Percentiles rank a stretch among this genome's conserved stretches.
Evolutionary conservation across 371 early-diverging fungal species (phyloP).

Genomic region (Mucor velutinosus): DNA sequence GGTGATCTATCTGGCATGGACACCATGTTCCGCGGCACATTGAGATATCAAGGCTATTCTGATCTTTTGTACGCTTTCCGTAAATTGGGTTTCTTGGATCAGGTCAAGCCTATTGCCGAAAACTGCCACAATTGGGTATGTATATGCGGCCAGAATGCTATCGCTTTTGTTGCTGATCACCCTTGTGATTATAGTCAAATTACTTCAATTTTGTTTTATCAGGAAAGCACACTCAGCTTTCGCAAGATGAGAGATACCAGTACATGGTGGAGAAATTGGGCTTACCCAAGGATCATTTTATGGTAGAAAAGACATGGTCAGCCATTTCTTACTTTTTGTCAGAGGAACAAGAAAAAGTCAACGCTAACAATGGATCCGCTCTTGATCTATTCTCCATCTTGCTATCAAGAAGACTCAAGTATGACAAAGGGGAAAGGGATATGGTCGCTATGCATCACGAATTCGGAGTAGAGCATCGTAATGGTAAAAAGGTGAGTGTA

Average conservation of each 20-base stretch:
- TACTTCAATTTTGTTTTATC: slow-evolving; percentile 28
- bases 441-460: slow-evolving; percentile 90
- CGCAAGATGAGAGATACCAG: slow-evolving; percentile 29
- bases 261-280: slow-evolving; percentile 47
- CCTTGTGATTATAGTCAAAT: slow-evolving; percentile 16
- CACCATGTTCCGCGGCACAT: slow-evolving; percentile 86
- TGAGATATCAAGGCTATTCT: slow-evolving; percentile 80
- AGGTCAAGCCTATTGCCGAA: slow-evolving; percentile 27
- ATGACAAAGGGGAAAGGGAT: slow-evolving; percentile 77
- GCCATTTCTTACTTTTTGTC: slow-evolving; percentile 32
- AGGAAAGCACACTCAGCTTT: background rate
- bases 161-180: background rate
- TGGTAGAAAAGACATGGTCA: slow-evolving; percentile 45
- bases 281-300: slow-evolving; percentile 40
- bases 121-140: slow-evolving; percentile 52
- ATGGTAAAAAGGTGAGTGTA: slow-evolving; percentile 42
- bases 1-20: slow-evolving; percentile 69
- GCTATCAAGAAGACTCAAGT: slow-evolving; percentile 71
- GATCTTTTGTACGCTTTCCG: slow-evolving; percentile 65
- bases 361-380: slow-evolving; percentile 13
- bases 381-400: slow-evolving; percentile 81
- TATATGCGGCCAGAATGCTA: background rate
- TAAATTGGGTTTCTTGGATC: slow-evolving; percentile 56
- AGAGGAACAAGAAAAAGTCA: background rate
- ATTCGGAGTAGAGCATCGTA: slow-evolving; percentile 68